A percentile compares a stretch with the other conserved stretches of the same genome.
Evolutionary conservation across 2,329 filamentous ascomycete species (phyloP).

Genomic region (Akanthomyces muscarius): DNA sequence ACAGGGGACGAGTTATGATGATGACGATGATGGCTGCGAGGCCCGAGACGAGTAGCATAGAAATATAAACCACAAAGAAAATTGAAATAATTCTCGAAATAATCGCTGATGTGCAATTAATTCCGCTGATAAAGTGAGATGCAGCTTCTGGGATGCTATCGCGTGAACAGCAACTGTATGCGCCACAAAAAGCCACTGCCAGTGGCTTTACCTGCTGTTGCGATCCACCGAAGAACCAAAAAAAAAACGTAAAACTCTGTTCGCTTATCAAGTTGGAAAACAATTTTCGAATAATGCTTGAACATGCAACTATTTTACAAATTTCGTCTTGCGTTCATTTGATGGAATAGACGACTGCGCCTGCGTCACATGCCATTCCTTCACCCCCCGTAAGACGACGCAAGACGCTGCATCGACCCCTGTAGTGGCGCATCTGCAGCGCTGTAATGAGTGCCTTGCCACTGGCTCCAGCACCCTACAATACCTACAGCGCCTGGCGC

Average conservation of each 20-base stretch:
- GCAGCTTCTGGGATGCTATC: too few species aligned
- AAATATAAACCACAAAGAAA: not conserved
- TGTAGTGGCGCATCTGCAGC: not conserved
- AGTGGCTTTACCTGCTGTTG: too few species aligned
- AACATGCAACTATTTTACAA: too few species aligned
- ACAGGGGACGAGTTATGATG: constrained; percentile 8
- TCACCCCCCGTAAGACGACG: not conserved
- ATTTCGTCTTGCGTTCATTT: not conserved
- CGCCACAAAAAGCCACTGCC: too few species aligned
- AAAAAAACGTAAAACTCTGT: too few species aligned
- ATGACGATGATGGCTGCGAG: not conserved
- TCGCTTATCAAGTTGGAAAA: too few species aligned
- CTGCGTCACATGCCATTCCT: not conserved
- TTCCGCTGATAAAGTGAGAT: not conserved
- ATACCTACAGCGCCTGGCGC: not conserved
- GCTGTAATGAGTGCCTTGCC: not conserved
- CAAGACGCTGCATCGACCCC: too few species aligned
- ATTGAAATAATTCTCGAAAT: not conserved
- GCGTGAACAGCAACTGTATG: too few species aligned
- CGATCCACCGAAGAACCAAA: too few species aligned
- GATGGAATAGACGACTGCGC: not conserved
- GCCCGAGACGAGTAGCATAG: not conserved
- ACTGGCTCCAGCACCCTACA: too few species aligned
- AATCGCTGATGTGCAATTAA: too few species aligned
- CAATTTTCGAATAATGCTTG: too few species aligned